Conservation (phyloP, 257 asterid species). For the Solanum tarapatanum region DNA sequence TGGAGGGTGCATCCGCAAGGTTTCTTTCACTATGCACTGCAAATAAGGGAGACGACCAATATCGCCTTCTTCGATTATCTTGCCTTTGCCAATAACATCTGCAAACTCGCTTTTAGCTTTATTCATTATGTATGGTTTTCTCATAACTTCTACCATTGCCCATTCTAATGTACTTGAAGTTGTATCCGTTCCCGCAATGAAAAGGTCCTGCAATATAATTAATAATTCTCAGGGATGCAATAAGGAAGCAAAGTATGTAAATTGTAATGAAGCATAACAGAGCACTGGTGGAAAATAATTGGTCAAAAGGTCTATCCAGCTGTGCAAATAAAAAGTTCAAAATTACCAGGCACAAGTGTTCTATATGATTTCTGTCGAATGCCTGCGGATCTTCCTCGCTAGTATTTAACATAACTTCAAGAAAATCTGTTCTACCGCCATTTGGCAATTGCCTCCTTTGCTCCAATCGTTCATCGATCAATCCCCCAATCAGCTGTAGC, state of each 20-base stretch:
- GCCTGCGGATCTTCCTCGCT: not conserved
- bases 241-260: no score
- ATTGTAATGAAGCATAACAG: not conserved
- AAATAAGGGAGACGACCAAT: conserved; percentile 43
- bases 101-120: conserved; percentile 48
- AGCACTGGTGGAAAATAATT: not conserved
- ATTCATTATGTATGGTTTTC: conserved; percentile 34
- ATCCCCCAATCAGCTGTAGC: conserved; percentile 15
- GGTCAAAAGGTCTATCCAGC: not conserved
- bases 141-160: conserved; percentile 67
- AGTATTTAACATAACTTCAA: not conserved
- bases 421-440: not conserved
- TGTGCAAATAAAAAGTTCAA: not conserved
- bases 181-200: conserved; percentile 58
- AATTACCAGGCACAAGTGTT: not conserved
- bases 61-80: conserved; percentile 31
- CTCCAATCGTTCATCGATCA: conserved; percentile 33
- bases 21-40: conserved; percentile 43
- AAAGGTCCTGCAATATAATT: conserved; percentile 39
- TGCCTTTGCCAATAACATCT: conserved; percentile 39
- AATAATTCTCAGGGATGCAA: not conserved
- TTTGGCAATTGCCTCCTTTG: not conserved
- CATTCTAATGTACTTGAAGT: conserved; percentile 64
- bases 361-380: not conserved
- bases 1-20: conserved; percentile 57